phyloP scores from a whole-genome alignment of 2,329 filamentous ascomycete genomes.

The Colletotrichum lindemuthianum region DNA sequence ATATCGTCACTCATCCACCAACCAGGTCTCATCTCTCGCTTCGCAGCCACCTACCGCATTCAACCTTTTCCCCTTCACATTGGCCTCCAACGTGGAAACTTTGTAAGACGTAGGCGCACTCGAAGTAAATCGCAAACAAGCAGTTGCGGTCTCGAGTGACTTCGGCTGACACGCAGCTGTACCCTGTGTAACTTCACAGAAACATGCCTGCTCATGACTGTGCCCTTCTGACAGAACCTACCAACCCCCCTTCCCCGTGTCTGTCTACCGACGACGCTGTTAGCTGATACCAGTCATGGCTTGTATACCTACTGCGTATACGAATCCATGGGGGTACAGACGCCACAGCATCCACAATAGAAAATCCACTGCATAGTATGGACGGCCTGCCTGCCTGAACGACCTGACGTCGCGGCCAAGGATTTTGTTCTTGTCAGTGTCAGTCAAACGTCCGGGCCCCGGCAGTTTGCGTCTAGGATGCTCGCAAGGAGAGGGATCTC shows the following conservation, averaged over 20 bases:
- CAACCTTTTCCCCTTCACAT: constrained; percentile 4
- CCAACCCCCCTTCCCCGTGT: no score
- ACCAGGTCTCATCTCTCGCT: background rate
- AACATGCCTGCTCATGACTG: no score
- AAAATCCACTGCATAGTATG: background rate
- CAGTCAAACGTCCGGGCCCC: background rate
- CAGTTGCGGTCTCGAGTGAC: no score
- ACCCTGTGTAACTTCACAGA: no score
- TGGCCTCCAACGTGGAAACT: background rate
- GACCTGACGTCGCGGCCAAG: constrained; percentile 4
- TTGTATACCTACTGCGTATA: no score
- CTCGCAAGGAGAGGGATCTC: constrained; percentile 21
- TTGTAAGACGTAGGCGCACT: no score
- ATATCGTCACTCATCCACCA: constrained; percentile 3
- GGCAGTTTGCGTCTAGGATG: constrained; percentile 18
- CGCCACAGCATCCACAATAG: background rate
- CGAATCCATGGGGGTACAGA: no score
- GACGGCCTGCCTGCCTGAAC: background rate
- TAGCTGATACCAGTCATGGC: no score
- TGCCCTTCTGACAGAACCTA: no score
- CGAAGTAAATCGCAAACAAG: no score
- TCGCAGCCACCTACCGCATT: constrained; percentile 2
- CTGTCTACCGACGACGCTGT: no score
- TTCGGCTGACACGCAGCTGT: no score
- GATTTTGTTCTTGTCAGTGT: background rate